A percentile compares a stretch with the other conserved stretches of the same genome.
phyloP scores from a whole-genome alignment of 1,139 yeast genomes.

The Diutina mesorugosa region DNA sequence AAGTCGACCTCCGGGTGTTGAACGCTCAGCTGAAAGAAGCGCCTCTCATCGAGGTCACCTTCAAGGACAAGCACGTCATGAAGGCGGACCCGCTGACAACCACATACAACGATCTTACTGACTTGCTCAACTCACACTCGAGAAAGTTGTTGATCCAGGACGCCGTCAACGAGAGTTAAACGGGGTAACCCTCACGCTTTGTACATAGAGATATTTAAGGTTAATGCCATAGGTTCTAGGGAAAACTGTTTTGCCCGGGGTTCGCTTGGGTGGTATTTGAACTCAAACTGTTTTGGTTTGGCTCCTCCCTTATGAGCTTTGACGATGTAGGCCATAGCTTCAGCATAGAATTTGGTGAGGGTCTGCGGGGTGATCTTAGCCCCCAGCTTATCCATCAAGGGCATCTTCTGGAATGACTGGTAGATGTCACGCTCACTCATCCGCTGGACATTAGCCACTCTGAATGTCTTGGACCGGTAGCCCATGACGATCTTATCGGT shows the following conservation, averaged over 20 bases:
- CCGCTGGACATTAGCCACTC: background rate
- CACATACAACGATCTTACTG: constrained; percentile 40
- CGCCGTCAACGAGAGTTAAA: constrained; percentile 23
- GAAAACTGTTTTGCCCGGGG: background rate
- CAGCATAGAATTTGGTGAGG: background rate
- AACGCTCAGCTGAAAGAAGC: constrained; percentile 20
- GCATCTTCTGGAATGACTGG: background rate
- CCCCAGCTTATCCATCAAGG: background rate
- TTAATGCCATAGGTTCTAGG: background rate
- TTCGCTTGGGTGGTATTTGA: background rate
- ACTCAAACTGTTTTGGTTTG: background rate
- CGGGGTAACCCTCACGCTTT: background rate
- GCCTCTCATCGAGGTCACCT: constrained; percentile 62
- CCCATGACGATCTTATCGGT: background rate
- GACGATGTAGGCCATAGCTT: background rate
- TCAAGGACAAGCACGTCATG: constrained; percentile 67
- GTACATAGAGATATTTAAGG: constrained; percentile 1
- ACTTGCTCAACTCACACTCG: constrained; percentile 55
- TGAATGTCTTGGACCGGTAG: background rate
- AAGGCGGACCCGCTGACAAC: constrained; percentile 51
- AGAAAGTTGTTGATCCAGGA: constrained; percentile 57
- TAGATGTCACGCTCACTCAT: background rate
- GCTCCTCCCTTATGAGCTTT: background rate
- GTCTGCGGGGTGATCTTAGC: background rate
- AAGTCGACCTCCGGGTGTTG: constrained; percentile 43